A percentile compares a stretch with the other conserved stretches of the same genome.
Evolutionary conservation across 768 basidiomycete genomes (phyloP).

Genomic region (Suillus fuscotomentosus): DNA sequence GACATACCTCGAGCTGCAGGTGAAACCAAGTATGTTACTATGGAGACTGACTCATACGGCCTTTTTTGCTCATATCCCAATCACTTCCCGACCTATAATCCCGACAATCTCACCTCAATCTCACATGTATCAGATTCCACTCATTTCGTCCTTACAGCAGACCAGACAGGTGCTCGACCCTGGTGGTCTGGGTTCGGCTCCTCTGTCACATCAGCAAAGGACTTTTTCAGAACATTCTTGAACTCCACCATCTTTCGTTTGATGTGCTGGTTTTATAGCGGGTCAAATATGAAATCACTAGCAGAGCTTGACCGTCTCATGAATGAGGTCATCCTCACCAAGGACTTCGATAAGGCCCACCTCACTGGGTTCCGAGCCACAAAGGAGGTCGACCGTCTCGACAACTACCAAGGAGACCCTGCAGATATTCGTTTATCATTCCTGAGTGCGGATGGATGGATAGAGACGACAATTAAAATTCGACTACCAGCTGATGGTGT

Average conservation of each 20-base stretch:
- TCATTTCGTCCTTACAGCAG: background rate
- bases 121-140: background rate
- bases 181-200: constrained; percentile 8
- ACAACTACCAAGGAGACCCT: too few relatives aligned
- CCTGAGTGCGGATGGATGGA: too few relatives aligned
- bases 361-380: too few relatives aligned
- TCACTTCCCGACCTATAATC: background rate
- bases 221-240: constrained; percentile 9
- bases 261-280: constrained; percentile 23
- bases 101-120: background rate
- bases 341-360: constrained; percentile 7
- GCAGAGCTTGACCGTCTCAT: constrained; percentile 7
- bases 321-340: constrained; percentile 3
- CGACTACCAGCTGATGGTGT: too few relatives aligned
- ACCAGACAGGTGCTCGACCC: background rate
- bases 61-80: background rate
- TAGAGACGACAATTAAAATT: too few relatives aligned
- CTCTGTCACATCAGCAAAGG: background rate
- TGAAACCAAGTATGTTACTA: too few relatives aligned
- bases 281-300: constrained; percentile 12
- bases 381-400: too few relatives aligned
- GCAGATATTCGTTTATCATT: too few relatives aligned
- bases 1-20: background rate
- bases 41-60: too few relatives aligned
- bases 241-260: constrained; percentile 16